Evolutionary conservation across 148 eudicot species (phyloP).

Genomic region (Chenopodium berlandieri): DNA sequence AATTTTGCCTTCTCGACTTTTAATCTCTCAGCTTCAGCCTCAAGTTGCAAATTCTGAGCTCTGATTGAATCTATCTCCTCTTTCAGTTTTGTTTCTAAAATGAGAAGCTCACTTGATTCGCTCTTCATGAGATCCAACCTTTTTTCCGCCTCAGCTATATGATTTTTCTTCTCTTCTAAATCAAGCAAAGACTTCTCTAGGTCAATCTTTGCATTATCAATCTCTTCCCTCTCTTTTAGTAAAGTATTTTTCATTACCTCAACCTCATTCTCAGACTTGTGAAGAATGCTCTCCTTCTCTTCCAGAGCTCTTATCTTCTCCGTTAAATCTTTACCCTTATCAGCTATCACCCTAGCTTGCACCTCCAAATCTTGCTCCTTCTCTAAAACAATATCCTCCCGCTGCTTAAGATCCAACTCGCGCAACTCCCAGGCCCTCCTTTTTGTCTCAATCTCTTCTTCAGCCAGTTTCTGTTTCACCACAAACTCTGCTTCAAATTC

Average conservation of each 20-base stretch:
- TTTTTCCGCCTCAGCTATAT: conserved; percentile 54
- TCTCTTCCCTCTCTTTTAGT: conserved; percentile 57
- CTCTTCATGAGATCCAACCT: conserved; percentile 59
- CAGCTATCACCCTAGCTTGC: conserved; percentile 49
- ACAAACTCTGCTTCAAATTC: conserved; percentile 60
- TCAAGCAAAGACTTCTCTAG: conserved; percentile 46
- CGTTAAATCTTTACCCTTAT: conserved; percentile 61
- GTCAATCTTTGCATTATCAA: conserved; percentile 37
- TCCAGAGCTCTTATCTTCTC: conserved; percentile 45
- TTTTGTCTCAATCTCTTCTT: conserved; percentile 69
- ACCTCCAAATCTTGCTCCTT: conserved; percentile 65
- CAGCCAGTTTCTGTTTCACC: conserved; percentile 54
- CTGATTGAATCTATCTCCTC: conserved; percentile 84
- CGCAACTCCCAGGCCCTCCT: conserved; percentile 87
- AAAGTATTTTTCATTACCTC: conserved; percentile 42
- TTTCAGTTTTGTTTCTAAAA: conserved; percentile 70
- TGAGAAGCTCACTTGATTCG: conserved; percentile 68
- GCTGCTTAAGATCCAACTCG: conserved; percentile 74
- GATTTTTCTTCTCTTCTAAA: conserved; percentile 55
- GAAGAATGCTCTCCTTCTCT: conserved; percentile 55
- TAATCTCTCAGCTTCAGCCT: conserved; percentile 71
- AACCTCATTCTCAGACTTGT: conserved; percentile 45
- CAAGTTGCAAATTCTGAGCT: conserved; percentile 73
- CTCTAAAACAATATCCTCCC: conserved; percentile 59
- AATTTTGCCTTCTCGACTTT: conserved; percentile 75